Percentiles rank a stretch among this genome's conserved stretches.
These are phyloP conservation scores for Diplodia intermedia DNA, from an alignment of 2,329 filamentous ascomycete species.

Conservation along the genomic window DNA sequence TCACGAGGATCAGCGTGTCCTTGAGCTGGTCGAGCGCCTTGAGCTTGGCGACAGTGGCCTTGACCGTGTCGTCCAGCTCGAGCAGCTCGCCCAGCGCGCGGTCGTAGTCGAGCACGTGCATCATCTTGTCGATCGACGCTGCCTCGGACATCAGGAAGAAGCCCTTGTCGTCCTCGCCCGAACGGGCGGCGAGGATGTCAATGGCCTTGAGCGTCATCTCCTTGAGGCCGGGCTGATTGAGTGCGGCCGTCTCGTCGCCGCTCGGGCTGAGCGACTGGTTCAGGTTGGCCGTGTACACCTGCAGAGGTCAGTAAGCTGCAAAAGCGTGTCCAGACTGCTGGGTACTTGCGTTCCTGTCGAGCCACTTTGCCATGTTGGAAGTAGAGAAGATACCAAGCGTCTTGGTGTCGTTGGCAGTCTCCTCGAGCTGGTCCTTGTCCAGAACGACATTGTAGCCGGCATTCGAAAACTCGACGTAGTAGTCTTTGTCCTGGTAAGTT, in stretches of 20 bases:
- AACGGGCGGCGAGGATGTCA: conserved; percentile 72
- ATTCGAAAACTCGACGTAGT: conserved; percentile 72
- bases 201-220: conserved; percentile 90
- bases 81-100: conserved; percentile 83
- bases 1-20: conserved; percentile 79
- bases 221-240: conserved; percentile 81
- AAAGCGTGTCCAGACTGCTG: no score
- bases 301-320: not conserved
- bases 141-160: conserved; percentile 91
- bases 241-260: conserved; percentile 68
- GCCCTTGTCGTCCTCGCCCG: conserved; percentile 65
- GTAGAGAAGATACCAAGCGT: conserved; percentile 80
- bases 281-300: conserved; percentile 74
- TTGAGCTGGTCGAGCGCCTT: conserved; percentile 70
- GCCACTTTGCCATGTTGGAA: conserved; percentile 80
- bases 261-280: conserved; percentile 72
- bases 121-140: conserved; percentile 87
- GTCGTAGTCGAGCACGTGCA: conserved; percentile 85
- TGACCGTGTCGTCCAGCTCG: conserved; percentile 83
- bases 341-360: conserved; percentile 71
- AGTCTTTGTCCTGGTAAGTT: conserved; percentile 75
- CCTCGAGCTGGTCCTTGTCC: conserved; percentile 75
- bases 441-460: conserved; percentile 74
- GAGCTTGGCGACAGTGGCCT: conserved; percentile 75
- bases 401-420: conserved; percentile 64